A percentile compares a stretch with the other conserved stretches of the same genome.
Evolutionary conservation across 2,329 filamentous ascomycete species (phyloP).

Genomic region (Diaporthe sp.): DNA sequence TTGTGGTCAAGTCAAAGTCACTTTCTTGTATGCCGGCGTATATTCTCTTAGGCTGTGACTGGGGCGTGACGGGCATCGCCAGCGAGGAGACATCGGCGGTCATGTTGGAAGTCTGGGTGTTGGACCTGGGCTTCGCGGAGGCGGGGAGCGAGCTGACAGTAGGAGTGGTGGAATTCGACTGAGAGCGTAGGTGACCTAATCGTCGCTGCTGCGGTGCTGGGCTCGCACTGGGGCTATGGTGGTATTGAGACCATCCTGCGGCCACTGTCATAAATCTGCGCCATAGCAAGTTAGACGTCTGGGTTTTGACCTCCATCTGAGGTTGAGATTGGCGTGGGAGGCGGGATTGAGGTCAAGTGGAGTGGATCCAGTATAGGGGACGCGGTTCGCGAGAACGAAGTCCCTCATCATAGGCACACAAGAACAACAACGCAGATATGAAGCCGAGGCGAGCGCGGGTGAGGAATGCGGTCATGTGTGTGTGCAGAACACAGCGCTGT

Average conservation of each 20-base stretch:
- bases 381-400: background rate
- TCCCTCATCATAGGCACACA: background rate
- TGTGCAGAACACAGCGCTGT: background rate
- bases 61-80: constrained; percentile 40
- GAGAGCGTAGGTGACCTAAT: constrained; percentile 65
- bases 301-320: constrained; percentile 38
- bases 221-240: constrained; percentile 52
- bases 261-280: constrained; percentile 67
- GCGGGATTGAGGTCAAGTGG: background rate
- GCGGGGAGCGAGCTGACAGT: constrained; percentile 53
- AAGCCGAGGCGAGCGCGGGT: background rate
- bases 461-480: constrained; percentile 10
- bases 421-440: background rate
- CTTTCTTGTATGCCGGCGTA: constrained; percentile 61
- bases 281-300: constrained; percentile 40
- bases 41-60: constrained; percentile 39
- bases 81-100: constrained; percentile 47
- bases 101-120: constrained; percentile 56
- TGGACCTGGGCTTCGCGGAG: constrained; percentile 56
- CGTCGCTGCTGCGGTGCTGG: constrained; percentile 50
- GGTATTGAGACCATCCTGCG: constrained; percentile 63
- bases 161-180: constrained; percentile 65
- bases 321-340: background rate
- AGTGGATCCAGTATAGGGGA: constrained; percentile 32
- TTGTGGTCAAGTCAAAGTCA: constrained; percentile 76